These are phyloP conservation scores for Cyberlindnera maclurae DNA, from an alignment of 805 yeast species.

Conservation along the genomic window DNA sequence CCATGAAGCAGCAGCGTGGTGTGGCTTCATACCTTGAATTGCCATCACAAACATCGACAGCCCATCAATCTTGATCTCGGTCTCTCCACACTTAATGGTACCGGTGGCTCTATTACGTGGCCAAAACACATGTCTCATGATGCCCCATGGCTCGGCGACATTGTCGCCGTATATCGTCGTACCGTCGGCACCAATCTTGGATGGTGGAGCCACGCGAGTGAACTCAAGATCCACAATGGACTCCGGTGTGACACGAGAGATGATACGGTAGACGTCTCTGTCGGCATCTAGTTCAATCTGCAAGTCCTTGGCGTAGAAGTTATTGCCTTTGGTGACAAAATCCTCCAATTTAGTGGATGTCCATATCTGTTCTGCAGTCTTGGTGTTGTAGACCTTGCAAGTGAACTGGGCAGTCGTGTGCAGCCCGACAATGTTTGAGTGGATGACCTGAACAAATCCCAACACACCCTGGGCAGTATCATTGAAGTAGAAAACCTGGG, in stretches of 20 bases:
- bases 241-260: constrained; percentile 61
- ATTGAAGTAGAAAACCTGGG: constrained; percentile 84
- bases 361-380: constrained; percentile 55
- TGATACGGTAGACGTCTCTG: constrained; percentile 43
- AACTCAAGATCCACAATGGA: constrained; percentile 65
- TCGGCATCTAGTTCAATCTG: constrained; percentile 54
- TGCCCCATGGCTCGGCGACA: constrained; percentile 85
- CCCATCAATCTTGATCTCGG: constrained; percentile 27
- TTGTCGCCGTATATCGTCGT: constrained; percentile 83
- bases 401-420: constrained; percentile 93
- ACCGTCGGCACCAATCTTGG: constrained; percentile 88
- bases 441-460: constrained; percentile 93
- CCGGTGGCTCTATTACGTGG: constrained; percentile 79
- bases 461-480: constrained; percentile 53
- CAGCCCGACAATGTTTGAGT: constrained; percentile 83
- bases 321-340: constrained; percentile 63
- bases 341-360: constrained; percentile 85
- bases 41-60: constrained; percentile 89
- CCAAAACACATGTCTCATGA: constrained; percentile 95
- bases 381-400: constrained; percentile 62
- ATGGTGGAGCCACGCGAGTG: constrained; percentile 62
- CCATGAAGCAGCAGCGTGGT: constrained; percentile 97
- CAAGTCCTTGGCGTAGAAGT: constrained; percentile 73
- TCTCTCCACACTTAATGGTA: constrained; percentile 36
- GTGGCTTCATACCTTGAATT: constrained; percentile 98